Evolutionary conservation across 805 yeast species (phyloP), one percentile per base, ranked within the genome.

Genomic region (Metschnikowia sp.): DNA sequence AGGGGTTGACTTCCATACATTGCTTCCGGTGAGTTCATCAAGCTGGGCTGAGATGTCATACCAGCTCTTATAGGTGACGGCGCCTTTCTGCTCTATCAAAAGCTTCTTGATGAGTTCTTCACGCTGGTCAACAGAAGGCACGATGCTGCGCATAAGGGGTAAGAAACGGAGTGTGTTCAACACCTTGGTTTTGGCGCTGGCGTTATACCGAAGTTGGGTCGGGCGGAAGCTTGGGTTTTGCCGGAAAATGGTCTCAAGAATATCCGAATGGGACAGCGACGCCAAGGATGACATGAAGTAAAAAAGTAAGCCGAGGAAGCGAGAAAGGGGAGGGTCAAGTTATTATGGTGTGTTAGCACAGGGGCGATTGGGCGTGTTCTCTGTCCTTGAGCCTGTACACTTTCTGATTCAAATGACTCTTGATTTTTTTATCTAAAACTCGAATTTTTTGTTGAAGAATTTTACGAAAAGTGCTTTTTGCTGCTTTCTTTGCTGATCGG

Each of bases 1-100:
- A 3, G 73, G 74, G 42, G 74, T 68, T 13, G 68, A 58, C 59
- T 90, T 90, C 99, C 99, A 92, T 12, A 66, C 60, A 44, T 84
- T 81, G 53, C 82, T 79, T 18, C 83, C 82, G 46, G 82, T 72
- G 13, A 86, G 59, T 28, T 70, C 72, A 61, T 92, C 99, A 28
- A 92, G 70, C 49, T 78, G 63, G 22, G 74, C 59, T 8, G 92
- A 82, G 0, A 82, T 74, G 1, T 75, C 77, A 30, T 77, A 70
- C 98, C 98, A 92, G 40, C 80, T 80, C 8, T 69, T 64, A 55
- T 79, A 83, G 2, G 68, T 64, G 10, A 66, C 63, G n/a, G 76
- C 73, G 4, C 45, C 36, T 44, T 62, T 65, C 53, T 70, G 74
- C 36, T 68, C 58, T 18, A 48, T 56, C 29, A 68, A 44, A 10